Percentiles rank a stretch among this genome's conserved stretches.
Evolutionary conservation across 176 grass and related monocot genomes (phyloP).

Genomic region (Bromus sterilis): DNA sequence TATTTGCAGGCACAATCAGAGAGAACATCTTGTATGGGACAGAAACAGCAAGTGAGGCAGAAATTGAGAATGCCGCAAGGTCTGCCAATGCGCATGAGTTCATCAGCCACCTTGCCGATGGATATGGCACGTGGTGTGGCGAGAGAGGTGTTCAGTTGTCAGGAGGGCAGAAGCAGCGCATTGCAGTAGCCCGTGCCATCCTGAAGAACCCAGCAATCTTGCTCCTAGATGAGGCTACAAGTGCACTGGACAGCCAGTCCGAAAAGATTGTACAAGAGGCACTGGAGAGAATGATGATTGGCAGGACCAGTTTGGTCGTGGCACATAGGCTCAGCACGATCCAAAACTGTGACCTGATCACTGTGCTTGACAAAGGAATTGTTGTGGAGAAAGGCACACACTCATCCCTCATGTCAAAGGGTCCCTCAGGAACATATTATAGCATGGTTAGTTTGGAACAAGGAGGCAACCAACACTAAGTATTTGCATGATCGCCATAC

Average conservation of each 20-base stretch:
- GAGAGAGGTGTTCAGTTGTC: constrained; percentile 72
- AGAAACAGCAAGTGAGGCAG: constrained; percentile 35
- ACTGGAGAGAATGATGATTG: constrained; percentile 71
- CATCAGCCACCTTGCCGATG: constrained; percentile 72
- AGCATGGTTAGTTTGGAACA: constrained; percentile 65
- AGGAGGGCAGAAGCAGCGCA: constrained; percentile 75
- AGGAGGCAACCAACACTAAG: constrained; percentile 18
- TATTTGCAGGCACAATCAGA: constrained; percentile 63
- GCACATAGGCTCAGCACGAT: constrained; percentile 79
- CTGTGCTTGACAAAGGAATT: constrained; percentile 63
- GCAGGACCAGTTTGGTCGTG: constrained; percentile 73
- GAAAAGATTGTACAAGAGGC: constrained; percentile 79
- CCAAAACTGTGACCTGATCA: constrained; percentile 57
- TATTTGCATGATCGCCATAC: neutral
- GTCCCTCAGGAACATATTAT: constrained; percentile 44
- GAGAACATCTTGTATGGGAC: constrained; percentile 71
- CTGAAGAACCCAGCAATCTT: constrained; percentile 66
- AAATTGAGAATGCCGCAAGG: constrained; percentile 67
- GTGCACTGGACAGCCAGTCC: constrained; percentile 77
- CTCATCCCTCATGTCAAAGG: constrained; percentile 63
- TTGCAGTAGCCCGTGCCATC: constrained; percentile 74
- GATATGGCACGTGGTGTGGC: constrained; percentile 66
- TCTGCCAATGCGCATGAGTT: constrained; percentile 72
- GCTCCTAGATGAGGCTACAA: constrained; percentile 73
- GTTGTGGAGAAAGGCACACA: constrained; percentile 76